These are phyloP conservation scores for Fraxinus pennsylvanica DNA, from an alignment of 257 asterid genomes.

Conservation along the genomic window DNA sequence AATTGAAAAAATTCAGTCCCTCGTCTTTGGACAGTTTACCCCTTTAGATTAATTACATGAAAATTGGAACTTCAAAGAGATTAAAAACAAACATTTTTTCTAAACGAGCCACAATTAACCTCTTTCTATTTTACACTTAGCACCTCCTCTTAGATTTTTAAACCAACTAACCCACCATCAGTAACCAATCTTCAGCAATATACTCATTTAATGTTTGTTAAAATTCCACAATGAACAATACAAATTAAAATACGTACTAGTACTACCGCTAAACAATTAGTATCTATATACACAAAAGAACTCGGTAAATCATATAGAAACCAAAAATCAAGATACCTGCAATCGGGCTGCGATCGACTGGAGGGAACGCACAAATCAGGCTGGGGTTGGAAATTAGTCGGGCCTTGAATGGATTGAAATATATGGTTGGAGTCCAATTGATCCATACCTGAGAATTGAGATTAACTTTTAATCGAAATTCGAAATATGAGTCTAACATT, in stretches of 20 bases:
- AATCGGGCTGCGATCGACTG: constrained; percentile 47
- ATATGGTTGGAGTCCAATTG: constrained; percentile 48
- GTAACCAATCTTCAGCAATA: neutral
- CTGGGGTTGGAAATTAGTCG: constrained; percentile 50
- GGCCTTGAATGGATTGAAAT: constrained; percentile 50
- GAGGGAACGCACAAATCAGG: constrained; percentile 40
- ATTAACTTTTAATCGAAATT: constrained; percentile 9
- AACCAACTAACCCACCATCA: neutral
- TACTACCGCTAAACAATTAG: neutral
- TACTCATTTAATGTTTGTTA: neutral
- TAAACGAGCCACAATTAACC: neutral
- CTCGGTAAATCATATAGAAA: neutral
- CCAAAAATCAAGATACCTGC: constrained; percentile 39
- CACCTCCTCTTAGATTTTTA: neutral
- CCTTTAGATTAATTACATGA: neutral
- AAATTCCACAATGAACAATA: neutral
- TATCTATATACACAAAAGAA: neutral
- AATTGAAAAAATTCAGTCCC: neutral
- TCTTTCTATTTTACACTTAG: neutral
- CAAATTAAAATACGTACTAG: neutral
- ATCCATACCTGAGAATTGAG: constrained; percentile 46
- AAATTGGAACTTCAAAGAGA: neutral
- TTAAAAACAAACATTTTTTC: neutral
- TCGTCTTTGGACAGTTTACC: neutral
- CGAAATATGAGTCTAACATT: neutral